Evolutionary conservation across 2,329 filamentous ascomycete species (phyloP), one percentile per base, ranked within the genome.

Genomic region (Fusarium globosum): DNA sequence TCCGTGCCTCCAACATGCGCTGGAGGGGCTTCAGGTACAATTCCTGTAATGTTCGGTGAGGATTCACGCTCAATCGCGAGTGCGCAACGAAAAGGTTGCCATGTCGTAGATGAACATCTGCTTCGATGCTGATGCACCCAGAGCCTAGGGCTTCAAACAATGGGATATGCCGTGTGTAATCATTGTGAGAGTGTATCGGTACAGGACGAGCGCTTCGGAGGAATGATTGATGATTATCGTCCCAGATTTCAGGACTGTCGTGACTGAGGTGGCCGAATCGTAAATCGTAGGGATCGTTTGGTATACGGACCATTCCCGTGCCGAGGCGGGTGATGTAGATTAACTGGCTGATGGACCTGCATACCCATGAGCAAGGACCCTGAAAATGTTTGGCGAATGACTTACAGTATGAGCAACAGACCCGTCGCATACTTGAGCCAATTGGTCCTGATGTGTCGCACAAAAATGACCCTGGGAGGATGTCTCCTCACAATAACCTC

Each of bases 271-370:
- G 36, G 6, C 43, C 55, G 16, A 70, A 70, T 15, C 67, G 61
- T 7, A 70, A 35, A 18, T 70, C 68, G 33, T 66, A 70, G n/a
- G 68, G 67, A 18, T 70, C 68, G 35, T 71, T 71, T 4, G 61
- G n/a, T 7, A 70, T 48, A 20, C 67, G 53, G 4, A 12, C 23
- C n/a, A 67, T 20, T 11, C 53, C 43, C 8, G 20, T 59, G 15
- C 39, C 39, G 4, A 68, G 42, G 4, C 33, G 30, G 16, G 52
- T n/a, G 6, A 70, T 71, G 9, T 46, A 71, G 15, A 49, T 21
- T 11, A 70, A 56, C 30, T 70, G 52, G 20, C 28, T 45, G 21
- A 71, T 33, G 2, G 48, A 61, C 15, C 68, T 70, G 7, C 16
- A 15, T 1, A 18, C 4, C 1, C 18, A n/a, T 68, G 23, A 68